Base-by-base conservation (phyloP, 1,284 basidiomycete species). In the Meripilus lineatus region DNA sequence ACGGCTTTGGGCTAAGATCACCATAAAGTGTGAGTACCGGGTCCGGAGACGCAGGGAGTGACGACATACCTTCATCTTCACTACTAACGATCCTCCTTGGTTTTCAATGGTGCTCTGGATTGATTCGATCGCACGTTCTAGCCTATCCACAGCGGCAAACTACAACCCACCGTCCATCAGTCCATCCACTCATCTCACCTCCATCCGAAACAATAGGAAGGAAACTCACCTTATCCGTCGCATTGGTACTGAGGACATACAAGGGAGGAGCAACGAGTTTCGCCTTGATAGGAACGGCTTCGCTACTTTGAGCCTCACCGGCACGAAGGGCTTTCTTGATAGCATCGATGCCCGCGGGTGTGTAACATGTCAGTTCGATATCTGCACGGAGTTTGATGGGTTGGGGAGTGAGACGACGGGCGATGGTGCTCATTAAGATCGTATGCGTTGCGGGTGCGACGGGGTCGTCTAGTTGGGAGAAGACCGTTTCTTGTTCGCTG, bases 321-420 rank as follows among this genome's bases (percentile, higher is more conserved):
- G 89, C 89, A 41, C 81, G 77, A 35, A 99, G 75, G 0, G 96
- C 95, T 44, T 83, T 84, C 69, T 93, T 93, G 68, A 99, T 97
- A 2, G 95, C 94, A 58, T 97, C 93, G 61, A 99, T 99, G n/a
- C 96, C 96, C 26, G 89, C 83, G 47, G 93, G 94, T 4, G 88
- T 89, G 67, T 97, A 99, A 68, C 95, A 99, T 32, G 93, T 97
- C 43, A 99, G 74, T 68, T 99, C 94, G 52, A 99, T 88, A 69
- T 99, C 96, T 17, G 96, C 93, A 60, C 95, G 92, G 44, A 99
- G 82, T 72, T 98, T 99, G 76, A 99, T 95, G 10, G 96, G 94
- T 66, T 99, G 96, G 11, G 95, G 96, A 2, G 95, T 99, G 46
- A 99, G 75, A 34, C 96, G 84, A 42, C 94, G 85, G 7, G 94